Evolutionary conservation across 768 basidiomycete species (phyloP).

Genomic region (Pleurotus tuoliensis): DNA sequence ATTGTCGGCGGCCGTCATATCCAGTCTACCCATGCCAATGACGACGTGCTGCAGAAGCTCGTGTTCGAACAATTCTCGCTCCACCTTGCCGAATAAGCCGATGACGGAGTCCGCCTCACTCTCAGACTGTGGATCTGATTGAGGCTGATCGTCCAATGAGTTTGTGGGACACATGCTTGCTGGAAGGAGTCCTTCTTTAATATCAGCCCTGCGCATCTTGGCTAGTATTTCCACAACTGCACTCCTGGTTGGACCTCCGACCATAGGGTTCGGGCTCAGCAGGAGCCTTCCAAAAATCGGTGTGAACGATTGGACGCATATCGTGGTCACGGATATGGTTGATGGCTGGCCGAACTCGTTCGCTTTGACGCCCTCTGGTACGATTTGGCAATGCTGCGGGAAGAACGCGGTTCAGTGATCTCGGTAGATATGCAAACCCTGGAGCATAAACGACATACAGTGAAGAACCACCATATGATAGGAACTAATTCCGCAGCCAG

Average conservation of each 20-base stretch:
- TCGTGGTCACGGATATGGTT: slow-evolving; percentile 35
- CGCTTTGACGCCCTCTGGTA: slow-evolving; percentile 41
- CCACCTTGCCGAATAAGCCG: slow-evolving; percentile 49
- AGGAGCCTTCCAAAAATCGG: slow-evolving; percentile 87
- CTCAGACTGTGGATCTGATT: slow-evolving; percentile 20
- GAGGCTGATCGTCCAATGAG: slow-evolving; percentile 9
- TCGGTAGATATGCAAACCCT: background rate
- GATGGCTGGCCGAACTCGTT: slow-evolving; percentile 30
- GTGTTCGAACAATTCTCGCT: slow-evolving; percentile 66
- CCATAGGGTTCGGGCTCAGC: slow-evolving; percentile 70
- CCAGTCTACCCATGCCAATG: slow-evolving; percentile 83
- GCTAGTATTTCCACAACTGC: slow-evolving; percentile 77
- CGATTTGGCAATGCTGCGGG: slow-evolving; percentile 61
- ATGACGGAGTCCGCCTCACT: slow-evolving; percentile 23
- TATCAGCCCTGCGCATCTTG: slow-evolving; percentile 62
- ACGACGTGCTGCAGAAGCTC: slow-evolving; percentile 86
- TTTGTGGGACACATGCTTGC: slow-evolving; percentile 10
- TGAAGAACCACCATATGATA: slow-evolving; percentile 93
- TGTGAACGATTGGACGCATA: slow-evolving; percentile 86
- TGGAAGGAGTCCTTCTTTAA: slow-evolving; percentile 25
- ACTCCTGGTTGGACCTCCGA: slow-evolving; percentile 69
- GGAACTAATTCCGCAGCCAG: slow-evolving; percentile 75
- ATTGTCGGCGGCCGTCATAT: slow-evolving; percentile 23
- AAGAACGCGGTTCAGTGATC: slow-evolving; percentile 3
- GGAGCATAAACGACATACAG: slow-evolving; percentile 31